These are phyloP conservation scores for Xerocomus spinulosus DNA, from an alignment of 768 basidiomycete species.

Conservation along the genomic window DNA sequence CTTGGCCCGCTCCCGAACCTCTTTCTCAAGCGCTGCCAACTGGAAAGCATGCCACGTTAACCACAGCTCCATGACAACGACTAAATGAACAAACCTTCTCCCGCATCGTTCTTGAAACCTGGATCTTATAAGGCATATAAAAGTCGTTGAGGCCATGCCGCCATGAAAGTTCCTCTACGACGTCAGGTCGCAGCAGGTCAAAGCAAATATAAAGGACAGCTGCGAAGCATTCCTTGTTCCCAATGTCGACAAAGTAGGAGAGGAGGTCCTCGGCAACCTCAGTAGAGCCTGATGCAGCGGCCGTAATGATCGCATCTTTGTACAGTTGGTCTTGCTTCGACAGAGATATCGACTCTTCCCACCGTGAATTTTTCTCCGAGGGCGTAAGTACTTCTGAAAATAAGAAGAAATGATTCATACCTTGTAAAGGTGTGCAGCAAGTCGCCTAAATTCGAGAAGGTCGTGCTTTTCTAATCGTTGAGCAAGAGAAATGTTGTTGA, in stretches of 20 bases:
- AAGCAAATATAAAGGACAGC: slow-evolving; percentile 89
- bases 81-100: slow-evolving; percentile 52
- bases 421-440: slow-evolving; percentile 96
- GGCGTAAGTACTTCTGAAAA: not conserved
- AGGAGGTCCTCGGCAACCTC: slow-evolving; percentile 94
- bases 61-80: slow-evolving; percentile 5
- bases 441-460: slow-evolving; percentile 88
- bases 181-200: slow-evolving; percentile 88
- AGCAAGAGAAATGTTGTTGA: slow-evolving; percentile 86
- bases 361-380: slow-evolving; percentile 81
- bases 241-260: slow-evolving; percentile 96
- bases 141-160: slow-evolving; percentile 94
- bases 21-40: slow-evolving; percentile 79
- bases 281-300: slow-evolving; percentile 74
- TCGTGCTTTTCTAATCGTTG: slow-evolving; percentile 84
- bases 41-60: slow-evolving; percentile 25
- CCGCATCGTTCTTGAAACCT: slow-evolving; percentile 73
- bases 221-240: slow-evolving; percentile 97
- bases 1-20: slow-evolving; percentile 81
- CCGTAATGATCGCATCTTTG: slow-evolving; percentile 94
- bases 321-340: slow-evolving; percentile 96
- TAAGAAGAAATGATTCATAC: slow-evolving; percentile 33
- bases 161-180: slow-evolving; percentile 96
- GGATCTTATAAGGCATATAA: slow-evolving; percentile 94
- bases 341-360: slow-evolving; percentile 94